Evolutionary conservation across 148 eudicot species (phyloP), one percentile per base, ranked within the genome.

Genomic region (Dysphania ambrosioides): DNA sequence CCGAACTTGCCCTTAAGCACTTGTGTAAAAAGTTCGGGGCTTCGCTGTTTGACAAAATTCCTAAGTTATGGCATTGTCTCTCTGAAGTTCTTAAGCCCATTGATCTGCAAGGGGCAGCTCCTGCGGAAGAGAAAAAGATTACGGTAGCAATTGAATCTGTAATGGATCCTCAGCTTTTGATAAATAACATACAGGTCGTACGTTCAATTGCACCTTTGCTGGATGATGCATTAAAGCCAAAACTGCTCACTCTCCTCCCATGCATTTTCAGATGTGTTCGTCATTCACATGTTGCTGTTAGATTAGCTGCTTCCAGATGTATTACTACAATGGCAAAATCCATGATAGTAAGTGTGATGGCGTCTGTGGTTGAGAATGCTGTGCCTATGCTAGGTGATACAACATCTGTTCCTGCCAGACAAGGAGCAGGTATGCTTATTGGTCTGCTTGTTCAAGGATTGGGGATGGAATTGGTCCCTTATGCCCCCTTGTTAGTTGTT

Each of bases 401-500:
- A 76, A 53, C 87, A 51, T 96, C 89, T 76, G 88, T 89, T 65
- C 88, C 91, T 82, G 89, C 97, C 59, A 90, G 97, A 77, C 99
- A 96, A 80, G 99, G 99, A 74, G 97, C 99, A 73, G 99, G 99
- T 66, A 96, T 96, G 90, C 95, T 96, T 71, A 88, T 96, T 71
- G 87, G 87, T 82, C 83, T 92, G 70, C 95, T 96, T 72, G 99
- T 96, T 41, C 99, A 86, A 80, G 97, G 97, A 59, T 72, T 96
- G 76, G 99, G 99, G 18, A 85, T 85, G 47, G 97, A 92, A 73
- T 84, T 96, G 77, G 93, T 92, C 49, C 93, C 93, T 15, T 96
- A 96, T 87, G 91, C 99, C 70, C 91, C 97, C 71, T 80, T 92
- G 77, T 84, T 96, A 75, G 99, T 96, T 62, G 97, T 96, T 79